Conservation (phyloP, 2,329 filamentous ascomycete genomes). For the Fusarium azukiicola region DNA sequence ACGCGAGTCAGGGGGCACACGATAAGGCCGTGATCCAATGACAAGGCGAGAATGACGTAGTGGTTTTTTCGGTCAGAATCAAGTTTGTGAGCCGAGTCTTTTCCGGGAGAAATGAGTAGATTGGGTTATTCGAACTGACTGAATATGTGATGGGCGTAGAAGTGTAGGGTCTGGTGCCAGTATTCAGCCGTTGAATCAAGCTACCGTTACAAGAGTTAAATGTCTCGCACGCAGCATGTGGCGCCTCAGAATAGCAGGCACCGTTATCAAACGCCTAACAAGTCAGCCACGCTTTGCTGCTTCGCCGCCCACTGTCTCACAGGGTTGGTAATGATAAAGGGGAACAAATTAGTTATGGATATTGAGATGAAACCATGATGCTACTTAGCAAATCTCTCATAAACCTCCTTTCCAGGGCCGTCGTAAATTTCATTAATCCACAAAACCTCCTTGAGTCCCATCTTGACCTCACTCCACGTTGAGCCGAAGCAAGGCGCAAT, state of each 20-base stretch:
- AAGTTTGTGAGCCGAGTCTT: conserved; percentile 1
- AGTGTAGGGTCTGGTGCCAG: background rate
- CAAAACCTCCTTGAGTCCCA: background rate
- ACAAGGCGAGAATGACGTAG: conserved; percentile 15
- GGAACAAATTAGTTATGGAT: background rate
- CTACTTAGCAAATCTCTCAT: background rate
- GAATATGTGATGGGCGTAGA: background rate
- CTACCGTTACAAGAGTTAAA: background rate
- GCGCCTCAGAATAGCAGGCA: background rate
- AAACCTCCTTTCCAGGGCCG: background rate
- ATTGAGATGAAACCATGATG: background rate
- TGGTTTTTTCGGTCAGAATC: background rate
- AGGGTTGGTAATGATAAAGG: background rate
- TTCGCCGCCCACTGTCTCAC: background rate
- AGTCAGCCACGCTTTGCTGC: conserved; percentile 9
- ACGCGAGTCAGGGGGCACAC: conserved; percentile 15
- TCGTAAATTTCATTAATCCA: conserved; percentile 17
- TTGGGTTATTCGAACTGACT: background rate
- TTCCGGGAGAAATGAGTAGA: background rate
- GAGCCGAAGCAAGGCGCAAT: background rate
- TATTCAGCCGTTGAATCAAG: background rate
- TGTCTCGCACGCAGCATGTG: background rate
- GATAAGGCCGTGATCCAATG: conserved; percentile 15
- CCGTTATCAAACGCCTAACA: conserved; percentile 1
- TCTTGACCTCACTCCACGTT: background rate